Evolutionary conservation across 2,329 filamentous ascomycete genomes (phyloP), one percentile per base, ranked within the genome.

Genomic region (Colletotrichum theobromicola): DNA sequence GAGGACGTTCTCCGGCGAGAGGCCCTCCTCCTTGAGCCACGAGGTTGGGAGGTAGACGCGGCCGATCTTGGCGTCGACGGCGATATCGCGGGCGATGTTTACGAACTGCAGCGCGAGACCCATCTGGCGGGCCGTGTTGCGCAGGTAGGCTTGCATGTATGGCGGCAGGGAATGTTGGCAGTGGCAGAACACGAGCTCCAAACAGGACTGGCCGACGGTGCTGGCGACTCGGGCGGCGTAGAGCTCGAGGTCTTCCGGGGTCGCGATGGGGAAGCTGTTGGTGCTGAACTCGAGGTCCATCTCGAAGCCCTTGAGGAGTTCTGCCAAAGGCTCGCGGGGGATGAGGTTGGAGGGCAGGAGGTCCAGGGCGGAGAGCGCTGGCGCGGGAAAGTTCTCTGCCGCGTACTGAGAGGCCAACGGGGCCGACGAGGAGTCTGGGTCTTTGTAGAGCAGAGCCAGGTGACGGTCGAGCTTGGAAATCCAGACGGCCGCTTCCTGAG

Each of bases 81-180:
- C 82, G n/a, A 95, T 91, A 78, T 95, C 94, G 26, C 94, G 91
- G 4, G 93, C 92, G 75, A 95, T 94, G 79, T 95, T 95, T 78
- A 94, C 90, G 78, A 93, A 94, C 79, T 95, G 93, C n/a, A 95
- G 84, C 2, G 93, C 93, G 37, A 93, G 88, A 0, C 94, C 94
- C 93, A 95, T 95, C 32, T 87, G 85, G 24, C 87, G 86, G 2
- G 92, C 92, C 1, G 92, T 89, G 18, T 84, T 79, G 16, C 92
- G 84, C 7, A 94, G 85, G 4, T 83, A 79, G 16, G 84, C 80
- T 55, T 82, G 76, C 32, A 86, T 82, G 61, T 81, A 75, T 6
- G 76, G 64, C 15, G 79, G 72, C 61, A 84, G 68, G 46, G 76
- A 32, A 74, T 81, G 75, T 62, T 84, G 37, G 77, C 83, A 87